Percentiles rank a stretch among this genome's conserved stretches.
Evolutionary conservation across 768 basidiomycete species (phyloP).

Genomic region (Panellus pusillus): DNA sequence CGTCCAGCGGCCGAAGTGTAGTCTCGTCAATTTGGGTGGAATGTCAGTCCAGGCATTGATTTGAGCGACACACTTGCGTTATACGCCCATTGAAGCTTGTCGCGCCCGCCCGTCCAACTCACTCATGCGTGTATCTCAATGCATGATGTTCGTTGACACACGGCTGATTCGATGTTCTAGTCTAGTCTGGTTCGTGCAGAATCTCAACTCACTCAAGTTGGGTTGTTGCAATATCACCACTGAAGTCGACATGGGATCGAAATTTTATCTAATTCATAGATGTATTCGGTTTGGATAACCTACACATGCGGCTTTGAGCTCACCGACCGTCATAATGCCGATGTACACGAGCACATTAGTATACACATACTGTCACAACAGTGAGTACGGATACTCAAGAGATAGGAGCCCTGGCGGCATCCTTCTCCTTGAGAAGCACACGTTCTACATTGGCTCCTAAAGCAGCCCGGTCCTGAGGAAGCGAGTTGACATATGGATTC

Average conservation of each 20-base stretch:
- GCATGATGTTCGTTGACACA: too few species aligned
- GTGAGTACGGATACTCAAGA: conserved; percentile 14
- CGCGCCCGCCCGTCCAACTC: too few species aligned
- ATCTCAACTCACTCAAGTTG: conserved; percentile 6
- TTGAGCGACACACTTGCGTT: too few species aligned
- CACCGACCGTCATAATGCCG: too few species aligned
- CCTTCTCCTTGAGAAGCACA: conserved; percentile 58
- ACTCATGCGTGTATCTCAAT: conserved; percentile 12
- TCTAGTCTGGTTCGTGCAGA: conserved; percentile 1
- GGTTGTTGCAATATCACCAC: neutral
- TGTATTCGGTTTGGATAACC: neutral
- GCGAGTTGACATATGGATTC: too few species aligned
- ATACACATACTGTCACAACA: neutral
- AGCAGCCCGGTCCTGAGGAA: conserved; percentile 45
- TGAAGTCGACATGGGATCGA: neutral
- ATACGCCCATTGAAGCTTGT: too few species aligned
- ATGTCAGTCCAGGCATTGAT: too few species aligned
- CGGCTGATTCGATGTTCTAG: neutral
- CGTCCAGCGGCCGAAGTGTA: too few species aligned
- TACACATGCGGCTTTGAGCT: too few species aligned
- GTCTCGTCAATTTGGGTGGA: too few species aligned
- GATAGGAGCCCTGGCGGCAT: conserved; percentile 64
- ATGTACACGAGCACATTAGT: neutral
- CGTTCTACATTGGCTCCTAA: conserved; percentile 63
- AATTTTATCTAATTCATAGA: too few species aligned